phyloP scores from a whole-genome alignment of 2,329 filamentous ascomycete species.

The Alternaria sp. region DNA sequence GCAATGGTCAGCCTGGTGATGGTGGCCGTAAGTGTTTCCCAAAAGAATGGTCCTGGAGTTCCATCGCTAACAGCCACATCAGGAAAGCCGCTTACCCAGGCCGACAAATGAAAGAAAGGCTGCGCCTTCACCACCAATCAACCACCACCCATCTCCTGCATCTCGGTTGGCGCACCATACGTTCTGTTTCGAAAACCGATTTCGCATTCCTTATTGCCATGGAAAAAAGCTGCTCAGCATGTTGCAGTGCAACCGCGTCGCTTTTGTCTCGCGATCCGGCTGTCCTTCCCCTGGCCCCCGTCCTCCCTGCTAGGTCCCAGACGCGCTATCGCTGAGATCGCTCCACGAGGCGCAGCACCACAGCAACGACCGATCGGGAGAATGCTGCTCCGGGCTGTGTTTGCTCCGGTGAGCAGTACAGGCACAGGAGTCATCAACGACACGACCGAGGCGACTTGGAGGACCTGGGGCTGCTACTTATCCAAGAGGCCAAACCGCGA shows the following conservation, averaged over 20 bases:
- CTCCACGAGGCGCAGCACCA: constrained; percentile 31
- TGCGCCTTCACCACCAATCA: constrained; percentile 18
- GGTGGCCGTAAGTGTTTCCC: constrained; percentile 27
- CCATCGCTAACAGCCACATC: constrained; percentile 12
- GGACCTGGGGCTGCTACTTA: constrained; percentile 37
- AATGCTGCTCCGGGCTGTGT: constrained; percentile 38
- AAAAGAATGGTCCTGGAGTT: not conserved
- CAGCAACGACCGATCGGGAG: constrained; percentile 13
- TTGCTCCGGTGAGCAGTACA: constrained; percentile 32
- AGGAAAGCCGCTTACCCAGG: constrained; percentile 22
- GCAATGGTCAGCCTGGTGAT: constrained; percentile 17
- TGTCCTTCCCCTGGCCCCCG: constrained; percentile 1
- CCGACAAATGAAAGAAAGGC: constrained; percentile 22
- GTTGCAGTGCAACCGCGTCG: constrained; percentile 11
- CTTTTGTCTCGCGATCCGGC: constrained; percentile 9
- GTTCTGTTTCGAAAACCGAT: constrained; percentile 21
- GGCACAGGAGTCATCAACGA: constrained; percentile 25
- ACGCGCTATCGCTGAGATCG: constrained; percentile 12
- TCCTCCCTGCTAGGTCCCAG: not conserved
- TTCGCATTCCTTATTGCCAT: constrained; percentile 6
- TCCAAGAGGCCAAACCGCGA: constrained; percentile 21
- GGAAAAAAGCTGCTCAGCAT: constrained; percentile 3
- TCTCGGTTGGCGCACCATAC: constrained; percentile 25
- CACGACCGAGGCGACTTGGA: constrained; percentile 20
- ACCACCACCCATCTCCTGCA: constrained; percentile 6